Conservation (phyloP, 306 rosid genomes). For the Mimosa pudica region DNA sequence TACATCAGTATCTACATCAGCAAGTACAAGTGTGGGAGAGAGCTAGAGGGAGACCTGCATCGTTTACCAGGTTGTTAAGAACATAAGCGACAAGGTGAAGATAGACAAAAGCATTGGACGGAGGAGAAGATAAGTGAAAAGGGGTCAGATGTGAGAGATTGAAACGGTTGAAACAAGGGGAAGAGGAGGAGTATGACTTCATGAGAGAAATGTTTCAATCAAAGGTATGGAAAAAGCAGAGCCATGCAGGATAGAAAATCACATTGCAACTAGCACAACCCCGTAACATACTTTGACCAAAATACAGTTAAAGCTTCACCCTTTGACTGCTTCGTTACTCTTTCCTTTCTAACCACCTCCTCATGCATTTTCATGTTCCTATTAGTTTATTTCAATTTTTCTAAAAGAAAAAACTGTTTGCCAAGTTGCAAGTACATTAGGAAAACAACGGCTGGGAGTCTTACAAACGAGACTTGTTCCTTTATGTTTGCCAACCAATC, state of each 20-base stretch:
- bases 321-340: constrained; percentile 62
- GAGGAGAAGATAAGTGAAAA: neutral
- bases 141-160: constrained; percentile 29
- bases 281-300: constrained; percentile 44
- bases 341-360: constrained; percentile 17
- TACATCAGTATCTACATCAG: constrained; percentile 27
- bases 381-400: neutral
- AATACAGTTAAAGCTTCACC: constrained; percentile 54
- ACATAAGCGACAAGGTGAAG: constrained; percentile 36
- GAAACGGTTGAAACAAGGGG: constrained; percentile 23
- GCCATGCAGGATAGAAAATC: constrained; percentile 43
- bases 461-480: neutral
- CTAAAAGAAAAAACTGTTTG: neutral
- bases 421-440: neutral
- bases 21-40: constrained; percentile 38
- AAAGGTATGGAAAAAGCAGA: constrained; percentile 44
- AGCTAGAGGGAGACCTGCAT: constrained; percentile 37
- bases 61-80: constrained; percentile 49
- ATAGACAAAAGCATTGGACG: constrained; percentile 15
- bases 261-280: constrained; percentile 38
- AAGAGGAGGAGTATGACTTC: constrained; percentile 20
- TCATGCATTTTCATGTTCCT: neutral
- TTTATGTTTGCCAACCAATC: too few relatives aligned
- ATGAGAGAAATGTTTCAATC: constrained; percentile 35
- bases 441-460: neutral